Evolutionary conservation across 2,329 filamentous ascomycete genomes (phyloP), one percentile per base, ranked within the genome.

Genomic region (Colletotrichum sansevieriae): DNA sequence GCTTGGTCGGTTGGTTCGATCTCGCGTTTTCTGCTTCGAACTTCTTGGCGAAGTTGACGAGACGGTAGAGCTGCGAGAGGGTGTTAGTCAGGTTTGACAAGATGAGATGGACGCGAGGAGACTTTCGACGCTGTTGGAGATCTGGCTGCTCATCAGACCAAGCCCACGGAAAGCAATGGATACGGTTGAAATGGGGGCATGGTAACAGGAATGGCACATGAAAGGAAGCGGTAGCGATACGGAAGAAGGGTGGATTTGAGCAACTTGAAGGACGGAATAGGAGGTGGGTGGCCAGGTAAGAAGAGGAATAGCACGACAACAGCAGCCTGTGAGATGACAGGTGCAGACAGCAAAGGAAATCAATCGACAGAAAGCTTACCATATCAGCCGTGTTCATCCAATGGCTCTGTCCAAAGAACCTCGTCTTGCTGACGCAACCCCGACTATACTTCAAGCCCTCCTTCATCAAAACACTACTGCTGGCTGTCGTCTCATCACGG

Each of bases 361-460:
- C 7, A 20, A 12, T 22, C 7, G 29, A 12, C 3, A 12, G 56
- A 25, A 0, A 2, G 60, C 79, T 70, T 74, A 85, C 83, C 73
- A 82, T 77, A 51, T 78, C 75, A 15, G 79, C 74, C 4, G 79
- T 78, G 51, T 83, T 82, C 76, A 83, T 80, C 84, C 85, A 87
- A 72, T 87, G 85, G 59, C 83, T 86, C 61, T 84, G 82, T 0
- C 81, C 82, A 56, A 83, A 81, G 71, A 83, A 84, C 4, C 81
- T 75, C 3, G 80, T 82, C 71, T 84, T 84, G 37, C 80, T 80
- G 13, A 84, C 73, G 5, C 75, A 77, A 1, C 80, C 80, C 15
- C 71, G 66, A 12, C 62, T 68, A 12, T 68, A 68, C 20, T 47
- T 65, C n/a, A 68, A 22, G 12, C 65, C 65, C 8, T 68, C 55